These are phyloP conservation scores for Coprinopsis strossmayeri DNA, from an alignment of 768 basidiomycete genomes.

Conservation along the genomic window DNA sequence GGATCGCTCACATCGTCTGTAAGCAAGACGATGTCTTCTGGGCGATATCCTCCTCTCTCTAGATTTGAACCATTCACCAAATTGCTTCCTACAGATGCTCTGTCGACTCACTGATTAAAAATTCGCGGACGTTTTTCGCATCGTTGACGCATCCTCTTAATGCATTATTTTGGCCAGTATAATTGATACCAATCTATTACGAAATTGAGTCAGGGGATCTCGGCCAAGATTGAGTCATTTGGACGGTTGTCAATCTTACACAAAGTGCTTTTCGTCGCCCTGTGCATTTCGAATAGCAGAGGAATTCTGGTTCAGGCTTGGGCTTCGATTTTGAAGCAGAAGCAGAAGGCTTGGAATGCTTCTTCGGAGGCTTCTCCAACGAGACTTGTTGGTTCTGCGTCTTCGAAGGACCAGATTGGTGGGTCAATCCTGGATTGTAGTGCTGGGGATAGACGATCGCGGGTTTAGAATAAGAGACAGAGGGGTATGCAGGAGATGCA, in stretches of 20 bases:
- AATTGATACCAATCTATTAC: constrained; percentile 72
- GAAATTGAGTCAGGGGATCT: constrained; percentile 3
- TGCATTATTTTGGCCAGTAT: constrained; percentile 53
- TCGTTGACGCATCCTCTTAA: constrained; percentile 82
- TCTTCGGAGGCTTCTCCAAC: constrained; percentile 8
- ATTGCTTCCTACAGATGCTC: not conserved
- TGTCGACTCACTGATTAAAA: constrained; percentile 49
- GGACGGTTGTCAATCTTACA: constrained; percentile 34
- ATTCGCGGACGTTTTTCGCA: constrained; percentile 59
- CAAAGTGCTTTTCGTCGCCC: constrained; percentile 77
- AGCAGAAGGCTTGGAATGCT: constrained; percentile 7
- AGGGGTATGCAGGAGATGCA: constrained; percentile 5
- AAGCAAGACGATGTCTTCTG: constrained; percentile 63
- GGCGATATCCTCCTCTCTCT: constrained; percentile 43
- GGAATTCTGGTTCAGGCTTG: constrained; percentile 7
- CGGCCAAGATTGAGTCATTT: not conserved
- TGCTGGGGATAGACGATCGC: constrained; percentile 13
- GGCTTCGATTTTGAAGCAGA: too few species aligned
- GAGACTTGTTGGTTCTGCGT: not conserved
- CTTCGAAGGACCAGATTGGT: constrained; percentile 1
- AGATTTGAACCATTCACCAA: constrained; percentile 3
- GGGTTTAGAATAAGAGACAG: constrained; percentile 3
- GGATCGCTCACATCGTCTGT: constrained; percentile 49
- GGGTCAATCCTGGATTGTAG: constrained; percentile 14
- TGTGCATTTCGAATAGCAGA: constrained; percentile 70